phyloP scores from a whole-genome alignment of 495 filamentous ascomycete genomes.

The Penicillium arizonense region DNA sequence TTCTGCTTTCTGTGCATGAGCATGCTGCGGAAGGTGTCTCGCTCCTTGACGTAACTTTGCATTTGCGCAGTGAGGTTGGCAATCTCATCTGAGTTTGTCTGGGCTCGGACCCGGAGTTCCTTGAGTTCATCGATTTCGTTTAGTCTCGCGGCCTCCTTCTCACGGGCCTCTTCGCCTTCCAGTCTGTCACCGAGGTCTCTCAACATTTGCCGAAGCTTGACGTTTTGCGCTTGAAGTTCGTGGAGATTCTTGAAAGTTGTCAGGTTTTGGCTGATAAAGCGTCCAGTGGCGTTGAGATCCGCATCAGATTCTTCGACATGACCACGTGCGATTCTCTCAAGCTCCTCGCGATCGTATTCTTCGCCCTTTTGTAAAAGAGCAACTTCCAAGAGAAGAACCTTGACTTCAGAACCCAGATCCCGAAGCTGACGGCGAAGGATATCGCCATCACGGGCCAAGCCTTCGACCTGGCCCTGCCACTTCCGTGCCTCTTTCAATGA shows the following conservation, averaged over 20 bases:
- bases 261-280: slow-evolving; percentile 80
- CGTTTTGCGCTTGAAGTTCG: slow-evolving; percentile 87
- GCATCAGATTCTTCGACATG: slow-evolving; percentile 55
- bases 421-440: slow-evolving; percentile 85
- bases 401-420: slow-evolving; percentile 85
- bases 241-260: slow-evolving; percentile 78
- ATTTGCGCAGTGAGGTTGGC: slow-evolving; percentile 73
- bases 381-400: slow-evolving; percentile 80
- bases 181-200: slow-evolving; percentile 82
- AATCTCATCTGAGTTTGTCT: slow-evolving; percentile 69
- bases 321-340: slow-evolving; percentile 70
- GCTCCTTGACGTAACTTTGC: slow-evolving; percentile 90
- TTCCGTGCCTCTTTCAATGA: slow-evolving; percentile 63
- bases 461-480: slow-evolving; percentile 68
- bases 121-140: slow-evolving; percentile 73
- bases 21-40: slow-evolving; percentile 96
- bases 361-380: slow-evolving; percentile 76
- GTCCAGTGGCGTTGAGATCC: slow-evolving; percentile 74
- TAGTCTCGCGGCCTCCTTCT: slow-evolving; percentile 64
- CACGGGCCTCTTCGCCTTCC: slow-evolving; percentile 83
- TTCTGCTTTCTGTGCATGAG: slow-evolving; percentile 70
- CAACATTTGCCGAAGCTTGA: slow-evolving; percentile 74
- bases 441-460: slow-evolving; percentile 68
- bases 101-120: slow-evolving; percentile 60
- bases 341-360: slow-evolving; percentile 65